phyloP scores from a whole-genome alignment of 805 yeast genomes.

The Lachancea waltii region DNA sequence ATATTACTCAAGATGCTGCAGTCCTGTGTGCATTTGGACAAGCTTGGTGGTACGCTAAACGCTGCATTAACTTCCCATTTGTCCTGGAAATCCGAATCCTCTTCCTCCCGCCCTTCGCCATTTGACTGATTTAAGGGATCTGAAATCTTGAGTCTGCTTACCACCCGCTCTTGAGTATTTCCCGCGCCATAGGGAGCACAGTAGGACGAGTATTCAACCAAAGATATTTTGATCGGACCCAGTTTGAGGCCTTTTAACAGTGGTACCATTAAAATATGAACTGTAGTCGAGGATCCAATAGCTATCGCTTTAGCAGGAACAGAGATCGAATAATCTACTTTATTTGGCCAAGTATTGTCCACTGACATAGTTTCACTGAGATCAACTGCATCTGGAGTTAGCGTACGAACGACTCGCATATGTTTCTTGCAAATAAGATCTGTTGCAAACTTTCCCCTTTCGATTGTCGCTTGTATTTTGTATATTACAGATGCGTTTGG shows the following conservation, averaged over 20 bases:
- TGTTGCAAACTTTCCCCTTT: conserved; percentile 70
- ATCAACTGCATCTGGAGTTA: conserved; percentile 82
- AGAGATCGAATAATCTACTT: conserved; percentile 82
- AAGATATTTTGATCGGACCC: conserved; percentile 62
- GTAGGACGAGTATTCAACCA: conserved; percentile 62
- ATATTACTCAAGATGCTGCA: conserved; percentile 62
- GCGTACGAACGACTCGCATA: conserved; percentile 74
- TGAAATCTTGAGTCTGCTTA: conserved; percentile 45
- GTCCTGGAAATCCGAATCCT: conserved; percentile 37
- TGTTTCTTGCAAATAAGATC: conserved; percentile 63
- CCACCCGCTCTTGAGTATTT: conserved; percentile 55
- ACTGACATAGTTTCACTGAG: conserved; percentile 87
- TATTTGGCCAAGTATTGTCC: conserved; percentile 92
- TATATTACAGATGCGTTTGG: conserved; percentile 72
- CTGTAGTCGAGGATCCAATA: conserved; percentile 71
- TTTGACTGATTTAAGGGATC: conserved; percentile 36
- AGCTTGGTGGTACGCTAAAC: conserved; percentile 62
- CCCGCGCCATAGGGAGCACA: conserved; percentile 53
- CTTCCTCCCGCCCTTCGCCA: conserved; percentile 18
- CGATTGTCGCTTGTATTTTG: conserved; percentile 71
- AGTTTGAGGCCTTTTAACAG: conserved; percentile 70
- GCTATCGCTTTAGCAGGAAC: conserved; percentile 87
- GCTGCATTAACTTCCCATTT: conserved; percentile 67
- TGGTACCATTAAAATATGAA: conserved; percentile 70
- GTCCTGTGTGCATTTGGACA: conserved; percentile 80